A percentile compares a stretch with the other conserved stretches of the same genome.
Conservation (phyloP, 345 rosid species). For the Eucalyptus cloeziana region DNA sequence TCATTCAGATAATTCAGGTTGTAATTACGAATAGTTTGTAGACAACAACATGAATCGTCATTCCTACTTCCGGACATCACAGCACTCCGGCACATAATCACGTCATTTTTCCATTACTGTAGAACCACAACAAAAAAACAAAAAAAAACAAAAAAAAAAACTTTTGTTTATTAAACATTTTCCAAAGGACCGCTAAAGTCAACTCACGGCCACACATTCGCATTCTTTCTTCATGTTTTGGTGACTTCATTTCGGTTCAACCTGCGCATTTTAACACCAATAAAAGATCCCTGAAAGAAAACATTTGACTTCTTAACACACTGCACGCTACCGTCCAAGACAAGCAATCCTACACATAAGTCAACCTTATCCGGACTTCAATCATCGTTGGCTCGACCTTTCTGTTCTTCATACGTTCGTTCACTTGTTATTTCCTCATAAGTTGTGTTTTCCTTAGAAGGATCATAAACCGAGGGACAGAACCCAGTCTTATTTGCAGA, state of each 20-base stretch:
- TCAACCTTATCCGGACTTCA: neutral
- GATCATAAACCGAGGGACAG: neutral
- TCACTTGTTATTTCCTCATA: neutral
- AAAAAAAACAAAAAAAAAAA: neutral
- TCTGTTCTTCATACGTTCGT: neutral
- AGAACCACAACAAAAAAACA: neutral
- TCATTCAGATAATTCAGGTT: neutral
- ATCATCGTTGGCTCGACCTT: neutral
- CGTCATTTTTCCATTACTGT: neutral
- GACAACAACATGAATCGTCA: neutral
- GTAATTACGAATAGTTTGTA: neutral
- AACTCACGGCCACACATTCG: neutral
- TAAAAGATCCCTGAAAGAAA: neutral
- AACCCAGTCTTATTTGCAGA: neutral
- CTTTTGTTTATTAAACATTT: neutral
- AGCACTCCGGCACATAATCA: rapidly evolving
- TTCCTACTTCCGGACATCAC: rapidly evolving
- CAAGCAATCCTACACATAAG: neutral
- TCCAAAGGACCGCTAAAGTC: neutral
- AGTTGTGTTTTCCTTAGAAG: neutral
- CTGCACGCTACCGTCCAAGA: neutral
- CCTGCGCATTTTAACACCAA: neutral
- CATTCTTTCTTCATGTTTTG: neutral
- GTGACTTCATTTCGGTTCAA: neutral
- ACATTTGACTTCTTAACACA: neutral